These are phyloP conservation scores for Kwoniella shandongensis DNA, from an alignment of 768 basidiomycete species.

Conservation along the genomic window DNA sequence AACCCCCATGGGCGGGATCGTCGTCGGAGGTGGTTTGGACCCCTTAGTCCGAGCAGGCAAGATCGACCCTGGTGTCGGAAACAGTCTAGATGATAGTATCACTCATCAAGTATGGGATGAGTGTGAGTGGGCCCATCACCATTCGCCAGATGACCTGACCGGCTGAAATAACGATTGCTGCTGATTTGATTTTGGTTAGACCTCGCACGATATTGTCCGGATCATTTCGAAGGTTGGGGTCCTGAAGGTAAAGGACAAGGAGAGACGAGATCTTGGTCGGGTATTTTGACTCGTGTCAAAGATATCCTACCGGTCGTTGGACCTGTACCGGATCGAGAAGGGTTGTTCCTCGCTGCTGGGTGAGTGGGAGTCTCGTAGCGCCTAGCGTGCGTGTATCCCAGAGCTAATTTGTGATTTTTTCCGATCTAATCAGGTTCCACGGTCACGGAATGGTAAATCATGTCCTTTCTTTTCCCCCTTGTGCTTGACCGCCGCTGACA, in stretches of 20 bases:
- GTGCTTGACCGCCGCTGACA: too few species aligned
- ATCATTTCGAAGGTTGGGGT: neutral
- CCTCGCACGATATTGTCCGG: neutral
- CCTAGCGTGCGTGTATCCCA: neutral
- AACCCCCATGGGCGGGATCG: slow-evolving; percentile 14
- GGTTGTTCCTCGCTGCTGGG: neutral
- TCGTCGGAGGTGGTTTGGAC: slow-evolving; percentile 17
- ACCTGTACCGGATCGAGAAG: neutral
- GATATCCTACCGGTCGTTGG: neutral
- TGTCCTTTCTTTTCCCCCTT: neutral
- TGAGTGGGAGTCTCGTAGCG: neutral
- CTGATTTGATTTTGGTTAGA: too few species aligned
- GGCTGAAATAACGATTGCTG: neutral
- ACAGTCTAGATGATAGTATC: neutral
- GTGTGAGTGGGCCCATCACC: neutral
- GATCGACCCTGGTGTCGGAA: neutral
- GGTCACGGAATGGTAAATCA: slow-evolving; percentile 1
- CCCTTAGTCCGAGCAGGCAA: neutral
- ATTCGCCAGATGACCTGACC: too few species aligned
- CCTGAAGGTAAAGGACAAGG: neutral
- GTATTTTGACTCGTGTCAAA: neutral
- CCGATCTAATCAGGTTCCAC: neutral
- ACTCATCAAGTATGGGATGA: neutral
- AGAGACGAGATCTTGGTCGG: neutral
- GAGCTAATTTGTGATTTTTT: too few species aligned